These are phyloP conservation scores for Cladosporium phlei DNA, from an alignment of 2,329 filamentous ascomycete species.

Conservation along the genomic window DNA sequence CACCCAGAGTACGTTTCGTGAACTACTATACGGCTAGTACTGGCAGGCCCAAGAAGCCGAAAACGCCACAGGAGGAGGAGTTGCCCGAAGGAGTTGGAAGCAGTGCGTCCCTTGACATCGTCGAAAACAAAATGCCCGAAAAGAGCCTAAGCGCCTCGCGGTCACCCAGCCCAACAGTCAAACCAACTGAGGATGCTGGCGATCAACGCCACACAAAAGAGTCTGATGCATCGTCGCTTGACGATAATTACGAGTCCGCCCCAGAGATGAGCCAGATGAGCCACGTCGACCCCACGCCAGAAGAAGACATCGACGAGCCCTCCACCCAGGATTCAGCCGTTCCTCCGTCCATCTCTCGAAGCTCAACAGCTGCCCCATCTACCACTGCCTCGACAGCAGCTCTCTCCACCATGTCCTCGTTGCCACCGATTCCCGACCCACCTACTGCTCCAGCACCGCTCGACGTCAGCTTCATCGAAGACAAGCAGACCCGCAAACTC, in stretches of 20 bases:
- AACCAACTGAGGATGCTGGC: constrained; percentile 43
- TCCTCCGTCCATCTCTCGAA: not conserved
- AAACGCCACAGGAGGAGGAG: constrained; percentile 39
- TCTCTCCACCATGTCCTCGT: constrained; percentile 3
- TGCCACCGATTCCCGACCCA: constrained; percentile 47
- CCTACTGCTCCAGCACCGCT: constrained; percentile 50
- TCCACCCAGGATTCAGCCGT: not conserved
- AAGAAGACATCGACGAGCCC: not conserved
- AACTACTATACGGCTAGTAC: constrained; percentile 90
- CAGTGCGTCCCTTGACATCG: not conserved
- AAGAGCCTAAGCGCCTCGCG: not conserved
- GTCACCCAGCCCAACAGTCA: constrained; percentile 40
- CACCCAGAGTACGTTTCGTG: constrained; percentile 65
- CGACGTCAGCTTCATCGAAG: constrained; percentile 54
- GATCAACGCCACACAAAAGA: constrained; percentile 30
- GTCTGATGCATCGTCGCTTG: constrained; percentile 25
- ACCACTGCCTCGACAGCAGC: not conserved
- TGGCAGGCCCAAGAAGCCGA: constrained; percentile 56
- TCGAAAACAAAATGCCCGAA: not conserved
- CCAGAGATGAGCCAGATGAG: constrained; percentile 3
- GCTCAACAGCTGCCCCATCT: not conserved
- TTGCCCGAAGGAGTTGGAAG: constrained; percentile 7
- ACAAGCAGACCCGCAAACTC: constrained; percentile 62
- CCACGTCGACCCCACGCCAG: constrained; percentile 7
- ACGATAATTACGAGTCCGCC: not conserved